Evolutionary conservation across 2,329 filamentous ascomycete genomes (phyloP), one percentile per base, ranked within the genome.

Genomic region (Penicillium hesseltinei): DNA sequence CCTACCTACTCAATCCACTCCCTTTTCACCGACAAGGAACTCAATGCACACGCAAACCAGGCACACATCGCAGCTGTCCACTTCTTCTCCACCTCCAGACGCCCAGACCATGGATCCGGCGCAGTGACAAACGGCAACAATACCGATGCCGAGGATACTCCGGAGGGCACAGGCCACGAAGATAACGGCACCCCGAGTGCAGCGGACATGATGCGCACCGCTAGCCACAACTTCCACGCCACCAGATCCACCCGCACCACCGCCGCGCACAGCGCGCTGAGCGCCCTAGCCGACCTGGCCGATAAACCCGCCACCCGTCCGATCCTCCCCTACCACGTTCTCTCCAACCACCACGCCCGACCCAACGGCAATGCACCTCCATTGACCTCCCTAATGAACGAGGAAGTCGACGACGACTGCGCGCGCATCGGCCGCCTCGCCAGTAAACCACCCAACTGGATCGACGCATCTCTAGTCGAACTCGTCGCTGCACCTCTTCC

Each of bases 21-120:
- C n/a, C 77, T 88, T 17, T 88, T 88, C 68, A 88, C 84, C 3
- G 85, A 88, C 60, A 88, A 87, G 74, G 85, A 88, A 70, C 79
- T 88, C 52, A 81, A 81, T 51, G 77, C 84, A 69, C 82, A 84
- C 54, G 84, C 84, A 59, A 85, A 86, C 64, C 80, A 81, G 45
- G 85, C 85, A 3, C 82, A 84, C 50, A 77, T 82, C 31, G 84
- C 84, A 5, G 82, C 86, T 0, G 79, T 82, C 4, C 77, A 80
- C 60, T 80, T 79, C 72, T 86, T 88, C 70, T 79, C 83, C 54
- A 82, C 83, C 55, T 82, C 82, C n/a, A 76, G 74, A 60, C 73
- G 76, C 35, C 66, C 73, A 8, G 77, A 77, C 49, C 73, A 79
- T 36, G 76, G 69, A 9, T 71, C 69, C 5, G 72, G 70, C n/a